Percentiles rank a stretch among this genome's conserved stretches.
Conservation (phyloP, 1,284 basidiomycete species). For the Moniliophthora roreri region DNA sequence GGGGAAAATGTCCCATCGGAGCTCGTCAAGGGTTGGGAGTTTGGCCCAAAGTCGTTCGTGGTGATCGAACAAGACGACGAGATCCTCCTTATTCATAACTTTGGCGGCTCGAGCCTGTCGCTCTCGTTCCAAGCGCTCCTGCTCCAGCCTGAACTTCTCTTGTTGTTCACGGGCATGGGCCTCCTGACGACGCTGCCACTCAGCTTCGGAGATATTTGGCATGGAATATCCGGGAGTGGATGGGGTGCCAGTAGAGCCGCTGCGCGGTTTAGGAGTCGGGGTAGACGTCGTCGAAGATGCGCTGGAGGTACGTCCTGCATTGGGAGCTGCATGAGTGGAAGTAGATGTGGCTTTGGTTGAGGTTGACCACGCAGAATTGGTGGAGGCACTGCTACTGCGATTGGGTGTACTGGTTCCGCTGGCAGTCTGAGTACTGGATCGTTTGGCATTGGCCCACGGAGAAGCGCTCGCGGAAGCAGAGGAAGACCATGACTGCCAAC, state of each 20-base stretch:
- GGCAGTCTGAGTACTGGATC: conserved; percentile 16
- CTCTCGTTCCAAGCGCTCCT: conserved; percentile 48
- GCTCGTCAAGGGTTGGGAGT: conserved; percentile 34
- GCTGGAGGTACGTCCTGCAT: conserved; percentile 9
- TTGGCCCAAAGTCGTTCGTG: conserved; percentile 61
- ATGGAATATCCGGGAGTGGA: conserved; percentile 1
- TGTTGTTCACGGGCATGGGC: conserved; percentile 55
- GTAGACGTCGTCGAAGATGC: too few species aligned
- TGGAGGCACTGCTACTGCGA: conserved; percentile 24
- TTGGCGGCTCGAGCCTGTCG: conserved; percentile 43
- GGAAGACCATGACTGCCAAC: conserved; percentile 19
- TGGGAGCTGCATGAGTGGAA: conserved; percentile 18
- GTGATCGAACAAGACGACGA: conserved; percentile 46
- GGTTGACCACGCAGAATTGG: conserved; percentile 23
- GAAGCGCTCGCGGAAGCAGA: conserved; percentile 6
- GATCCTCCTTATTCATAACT: conserved; percentile 52
- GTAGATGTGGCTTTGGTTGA: conserved; percentile 13
- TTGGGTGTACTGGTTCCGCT: conserved; percentile 17
- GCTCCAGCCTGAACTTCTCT: conserved; percentile 58
- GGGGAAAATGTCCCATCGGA: conserved; percentile 62
- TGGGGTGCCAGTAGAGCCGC: conserved; percentile 5
- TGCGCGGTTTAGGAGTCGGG: conserved; percentile 19
- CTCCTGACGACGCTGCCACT: conserved; percentile 56
- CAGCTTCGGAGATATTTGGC: conserved; percentile 45
- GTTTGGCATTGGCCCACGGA: conserved; percentile 2